These are phyloP conservation scores for Syzygium aromaticum DNA, from an alignment of 345 rosid genomes.

Conservation along the genomic window DNA sequence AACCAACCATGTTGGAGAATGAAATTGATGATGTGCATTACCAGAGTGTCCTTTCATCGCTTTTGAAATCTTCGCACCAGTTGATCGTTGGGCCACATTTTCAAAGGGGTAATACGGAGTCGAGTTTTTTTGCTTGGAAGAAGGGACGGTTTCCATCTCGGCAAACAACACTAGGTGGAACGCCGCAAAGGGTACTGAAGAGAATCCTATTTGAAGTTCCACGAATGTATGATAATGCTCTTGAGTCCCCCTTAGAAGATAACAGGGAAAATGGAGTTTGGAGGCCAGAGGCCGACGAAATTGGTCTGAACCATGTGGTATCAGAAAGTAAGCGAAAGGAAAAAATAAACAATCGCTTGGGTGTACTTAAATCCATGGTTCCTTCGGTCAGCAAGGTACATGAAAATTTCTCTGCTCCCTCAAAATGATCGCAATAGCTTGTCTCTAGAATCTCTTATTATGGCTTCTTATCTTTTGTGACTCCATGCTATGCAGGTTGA, in stretches of 20 bases:
- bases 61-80: conserved; percentile 57
- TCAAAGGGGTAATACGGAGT: conserved; percentile 32
- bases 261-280: conserved; percentile 16
- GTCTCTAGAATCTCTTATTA: not conserved
- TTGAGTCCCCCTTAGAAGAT: conserved; percentile 28
- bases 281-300: conserved; percentile 53
- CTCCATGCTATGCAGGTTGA: conserved; percentile 40
- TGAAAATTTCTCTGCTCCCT: not conserved
- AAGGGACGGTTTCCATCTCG: conserved; percentile 14
- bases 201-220: conserved; percentile 73
- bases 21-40: conserved; percentile 58
- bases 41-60: conserved; percentile 51
- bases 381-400: conserved; percentile 72
- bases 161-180: conserved; percentile 11
- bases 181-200: conserved; percentile 54
- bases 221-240: conserved; percentile 29
- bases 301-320: conserved; percentile 26
- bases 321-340: conserved; percentile 47
- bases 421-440: not conserved
- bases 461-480: not conserved
- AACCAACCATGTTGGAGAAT: conserved; percentile 19
- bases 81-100: conserved; percentile 41
- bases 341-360: conserved; percentile 45
- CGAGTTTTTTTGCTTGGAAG: conserved; percentile 69
- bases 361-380: conserved; percentile 53